Conservation (phyloP, 148 eudicot species). For the Rhododendron kiyosumense region DNA sequence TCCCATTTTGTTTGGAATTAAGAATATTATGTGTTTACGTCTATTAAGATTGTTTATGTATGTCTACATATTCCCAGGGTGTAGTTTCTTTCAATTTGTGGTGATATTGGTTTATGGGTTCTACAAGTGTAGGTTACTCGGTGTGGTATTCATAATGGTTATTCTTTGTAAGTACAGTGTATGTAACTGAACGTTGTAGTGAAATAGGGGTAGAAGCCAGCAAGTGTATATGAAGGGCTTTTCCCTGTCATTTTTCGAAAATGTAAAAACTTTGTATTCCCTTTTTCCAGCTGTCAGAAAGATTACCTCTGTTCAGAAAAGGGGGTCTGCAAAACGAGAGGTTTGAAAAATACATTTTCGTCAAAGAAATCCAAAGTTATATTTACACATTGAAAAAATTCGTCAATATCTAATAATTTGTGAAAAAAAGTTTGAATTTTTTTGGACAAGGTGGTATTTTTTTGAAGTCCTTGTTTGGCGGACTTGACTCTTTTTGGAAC, state of each 20-base stretch:
- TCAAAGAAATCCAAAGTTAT: too few relatives aligned
- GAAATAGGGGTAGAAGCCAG: not conserved
- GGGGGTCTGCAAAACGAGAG: too few relatives aligned
- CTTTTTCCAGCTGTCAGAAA: not conserved
- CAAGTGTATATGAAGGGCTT: not conserved
- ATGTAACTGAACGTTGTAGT: not conserved
- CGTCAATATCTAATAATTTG: not conserved
- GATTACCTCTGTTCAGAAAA: too few relatives aligned
- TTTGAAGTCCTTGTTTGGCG: not conserved
- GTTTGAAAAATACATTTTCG: too few relatives aligned
- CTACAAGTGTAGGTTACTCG: not conserved
- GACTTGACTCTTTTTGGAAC: not conserved
- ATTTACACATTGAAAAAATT: too few relatives aligned
- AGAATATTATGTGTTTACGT: too few relatives aligned
- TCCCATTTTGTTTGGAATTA: too few relatives aligned
- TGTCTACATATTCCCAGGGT: too few relatives aligned
- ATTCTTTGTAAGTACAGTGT: not conserved
- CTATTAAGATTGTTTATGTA: too few relatives aligned
- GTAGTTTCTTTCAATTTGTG: too few relatives aligned
- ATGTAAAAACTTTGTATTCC: not conserved
- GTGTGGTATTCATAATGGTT: not conserved
- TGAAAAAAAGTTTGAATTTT: not conserved
- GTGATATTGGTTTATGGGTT: too few relatives aligned
- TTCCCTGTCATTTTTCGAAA: not conserved
- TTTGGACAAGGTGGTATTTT: not conserved